Evolutionary conservation across 768 basidiomycete genomes (phyloP), one percentile per base, ranked within the genome.

Genomic region (Leccinum arenicola): DNA sequence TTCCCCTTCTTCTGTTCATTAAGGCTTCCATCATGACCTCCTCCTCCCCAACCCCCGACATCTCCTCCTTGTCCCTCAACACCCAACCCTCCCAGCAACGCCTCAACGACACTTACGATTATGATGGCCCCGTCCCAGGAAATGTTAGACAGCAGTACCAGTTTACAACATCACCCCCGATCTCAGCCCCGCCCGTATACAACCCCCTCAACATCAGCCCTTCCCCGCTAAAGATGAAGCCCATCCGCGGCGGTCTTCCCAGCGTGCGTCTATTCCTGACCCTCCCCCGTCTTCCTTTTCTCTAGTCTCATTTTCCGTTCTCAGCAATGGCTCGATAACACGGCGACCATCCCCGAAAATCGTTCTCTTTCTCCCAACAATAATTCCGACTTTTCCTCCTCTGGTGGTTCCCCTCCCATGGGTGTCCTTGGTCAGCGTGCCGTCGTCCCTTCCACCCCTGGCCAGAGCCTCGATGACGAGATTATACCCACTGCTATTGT

Each of bases 401-500:
- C 88, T 66, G 89, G 89, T 71, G 89, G 89, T 61, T 92, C 92
- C 36, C 90, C 91, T 49, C 89, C 91, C 63, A 68, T 77, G 69
- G 69, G 74, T 27, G 74, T 74, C 56, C 70, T 78, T 60, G 75
- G 70, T 61, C 74, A 82, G 45, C 73, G 80, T 58, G 72, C 82
- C 59, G 72, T 82, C 19, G 76, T 75, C 43, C 77, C 84, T 23
- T 74, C 77, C 33, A 81, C 84, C 12, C 81, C 85, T 51, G 76
- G 74, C 59, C 79, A 76, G 70, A 82, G 76, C 59, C 67, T 73
- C 47, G 91, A 93, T 66, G 94, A 97, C 75, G 95, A 97, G 74
- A 82, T 97, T 74, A 98, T 98, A 76, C 96, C 96, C 56, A 98
- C 95, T 10, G 97, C 97, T 56, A 98, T 99, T 70, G 97, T 99